phyloP scores from a whole-genome alignment of 768 basidiomycete species.

The Collybia mongolica region DNA sequence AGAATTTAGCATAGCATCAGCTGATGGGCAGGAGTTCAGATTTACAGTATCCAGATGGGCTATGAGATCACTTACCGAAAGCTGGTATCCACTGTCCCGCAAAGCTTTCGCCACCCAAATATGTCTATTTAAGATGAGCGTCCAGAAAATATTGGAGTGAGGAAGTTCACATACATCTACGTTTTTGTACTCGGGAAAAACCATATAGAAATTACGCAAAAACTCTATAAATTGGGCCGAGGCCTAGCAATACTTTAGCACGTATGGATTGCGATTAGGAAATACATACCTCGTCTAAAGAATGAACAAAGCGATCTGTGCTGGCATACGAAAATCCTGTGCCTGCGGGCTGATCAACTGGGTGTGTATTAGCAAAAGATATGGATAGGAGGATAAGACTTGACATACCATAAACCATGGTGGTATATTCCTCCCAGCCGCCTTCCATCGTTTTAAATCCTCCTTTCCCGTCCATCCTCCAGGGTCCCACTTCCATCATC shows the following conservation, averaged over 20 bases:
- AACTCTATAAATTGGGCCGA: constrained; percentile 81
- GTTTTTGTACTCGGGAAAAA: constrained; percentile 85
- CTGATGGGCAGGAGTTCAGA: constrained; percentile 34
- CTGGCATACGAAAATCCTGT: constrained; percentile 92
- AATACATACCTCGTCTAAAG: constrained; percentile 57
- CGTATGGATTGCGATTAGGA: neutral
- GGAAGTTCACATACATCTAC: constrained; percentile 67
- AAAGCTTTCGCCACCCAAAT: constrained; percentile 93
- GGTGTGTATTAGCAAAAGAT: constrained; percentile 1
- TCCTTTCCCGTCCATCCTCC: constrained; percentile 72
- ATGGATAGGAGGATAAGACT: constrained; percentile 2
- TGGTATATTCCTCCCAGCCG: constrained; percentile 97
- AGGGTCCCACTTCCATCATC: constrained; percentile 98
- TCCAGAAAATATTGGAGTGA: constrained; percentile 1
- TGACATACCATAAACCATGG: constrained; percentile 83
- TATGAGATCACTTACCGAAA: constrained; percentile 56
- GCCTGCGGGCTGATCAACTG: constrained; percentile 97
- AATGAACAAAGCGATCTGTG: constrained; percentile 82
- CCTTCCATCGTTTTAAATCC: constrained; percentile 75
- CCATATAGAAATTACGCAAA: constrained; percentile 79
- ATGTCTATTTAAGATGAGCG: constrained; percentile 63
- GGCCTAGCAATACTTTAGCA: constrained; percentile 44
- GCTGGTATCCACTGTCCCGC: constrained; percentile 98
- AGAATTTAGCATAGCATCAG: constrained; percentile 71
- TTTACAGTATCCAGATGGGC: neutral